These are phyloP conservation scores for Bacterosira constricta DNA, from an alignment of 108 stramenopile species.

Conservation along the genomic window DNA sequence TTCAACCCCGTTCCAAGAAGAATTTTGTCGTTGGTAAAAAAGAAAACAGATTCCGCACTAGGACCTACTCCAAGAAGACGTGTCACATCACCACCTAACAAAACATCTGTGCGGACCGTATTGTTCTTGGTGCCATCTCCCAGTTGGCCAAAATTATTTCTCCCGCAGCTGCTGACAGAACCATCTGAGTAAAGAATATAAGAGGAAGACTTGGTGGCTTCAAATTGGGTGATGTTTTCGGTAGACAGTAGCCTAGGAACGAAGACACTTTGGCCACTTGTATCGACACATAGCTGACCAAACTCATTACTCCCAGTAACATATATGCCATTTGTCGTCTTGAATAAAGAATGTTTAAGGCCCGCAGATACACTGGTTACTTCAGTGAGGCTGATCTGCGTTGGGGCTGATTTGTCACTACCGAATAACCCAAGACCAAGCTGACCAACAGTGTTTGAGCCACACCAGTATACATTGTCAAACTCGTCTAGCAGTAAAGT, in stretches of 20 bases:
- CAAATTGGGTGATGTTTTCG: conserved; percentile 7
- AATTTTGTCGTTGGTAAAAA: conserved; percentile 21
- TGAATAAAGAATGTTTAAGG: conserved; percentile 39
- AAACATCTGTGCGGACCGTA: conserved; percentile 9
- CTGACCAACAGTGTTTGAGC: conserved; percentile 54
- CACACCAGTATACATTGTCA: conserved; percentile 52
- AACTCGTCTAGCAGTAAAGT: conserved; percentile 40
- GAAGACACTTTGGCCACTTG: conserved; percentile 25
- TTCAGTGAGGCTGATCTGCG: conserved; percentile 4
- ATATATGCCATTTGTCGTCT: conserved; percentile 23
- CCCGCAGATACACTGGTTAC: conserved; percentile 24
- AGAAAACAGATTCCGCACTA: conserved; percentile 41
- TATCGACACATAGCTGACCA: conserved; percentile 46
- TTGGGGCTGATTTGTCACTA: conserved; percentile 9
- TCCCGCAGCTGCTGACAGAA: conserved; percentile 57
- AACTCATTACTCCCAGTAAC: conserved; percentile 43
- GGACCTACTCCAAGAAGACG: conserved; percentile 33
- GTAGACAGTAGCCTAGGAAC: conserved; percentile 9
- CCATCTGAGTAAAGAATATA: conserved; percentile 45
- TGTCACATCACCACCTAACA: conserved; percentile 8
- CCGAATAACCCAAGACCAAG: conserved; percentile 37
- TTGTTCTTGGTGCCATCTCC: conserved; percentile 39
- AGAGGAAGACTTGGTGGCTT: conserved; percentile 34
- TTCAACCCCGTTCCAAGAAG: conserved; percentile 44
- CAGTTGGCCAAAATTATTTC: conserved; percentile 49